Base-by-base conservation (phyloP, 2,329 filamentous ascomycete genomes). In the Tolypocladium tundrense region DNA sequence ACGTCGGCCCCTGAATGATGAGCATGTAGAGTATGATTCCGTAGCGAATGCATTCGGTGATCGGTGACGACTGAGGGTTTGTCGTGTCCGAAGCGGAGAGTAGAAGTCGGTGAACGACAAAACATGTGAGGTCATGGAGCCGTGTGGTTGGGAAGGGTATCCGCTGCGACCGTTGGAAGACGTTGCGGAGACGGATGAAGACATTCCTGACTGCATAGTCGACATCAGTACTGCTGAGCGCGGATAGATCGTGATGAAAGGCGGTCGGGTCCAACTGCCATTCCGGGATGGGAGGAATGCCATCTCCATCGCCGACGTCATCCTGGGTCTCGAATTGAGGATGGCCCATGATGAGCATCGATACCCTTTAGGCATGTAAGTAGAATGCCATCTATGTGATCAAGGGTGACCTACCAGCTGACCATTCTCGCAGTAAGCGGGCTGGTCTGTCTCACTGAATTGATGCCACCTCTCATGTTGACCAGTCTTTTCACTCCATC, bases 371-470 rank as follows among this genome's bases (percentile, higher is more conserved):
- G 8, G n/a, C 33, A 21, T n/a, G 27, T 54, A 11, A 51, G 31
- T 9, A 35, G 19, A 16, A 33, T 8, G 4, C n/a, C 2, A 4
- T 33, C 31, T 7, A 5, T 16, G 2, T 14, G 1, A 35, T 33
- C 16, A n/a, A 11, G 48, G 27, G 48, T 0, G 11, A 63, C 76
- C 68, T 64, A 81, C 80, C 80, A 82, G 59, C 73, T 72, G 11
- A 82, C 69, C 80, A 83, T 83, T 57, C 80, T 75, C 9, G 79
- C 80, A 0, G 79, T 82, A 0, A 83, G 71, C 0, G 80, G 79
- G 57, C 75, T 82, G 1, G 75, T 77, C 24, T 72, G 73, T 52
- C 72, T 75, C 2, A 82, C 71, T 39, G 70, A 64, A 55, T 73
- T 71, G 58, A 83, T 80, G 2, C 80, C 80, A 3, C 80, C 80